Percentiles rank a stretch among this genome's conserved stretches.
Evolutionary conservation across 495 filamentous ascomycete genomes (phyloP).

Genomic region (Neurospora sp.): DNA sequence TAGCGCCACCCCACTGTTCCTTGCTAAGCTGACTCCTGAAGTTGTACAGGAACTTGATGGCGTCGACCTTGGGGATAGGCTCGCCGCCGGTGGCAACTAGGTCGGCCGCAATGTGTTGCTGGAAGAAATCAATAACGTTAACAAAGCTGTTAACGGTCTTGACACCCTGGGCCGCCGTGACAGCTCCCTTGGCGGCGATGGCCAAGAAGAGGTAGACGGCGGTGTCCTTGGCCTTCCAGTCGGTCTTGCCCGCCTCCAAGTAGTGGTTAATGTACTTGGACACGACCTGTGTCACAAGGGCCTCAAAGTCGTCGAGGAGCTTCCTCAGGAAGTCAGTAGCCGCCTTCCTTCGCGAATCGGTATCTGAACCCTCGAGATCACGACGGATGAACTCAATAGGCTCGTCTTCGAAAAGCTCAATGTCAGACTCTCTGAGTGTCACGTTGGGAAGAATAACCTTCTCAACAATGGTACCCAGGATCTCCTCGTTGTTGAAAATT

Average conservation of each 20-base stretch:
- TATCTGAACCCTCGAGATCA: constrained; percentile 93
- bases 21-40: constrained; percentile 86
- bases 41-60: constrained; percentile 91
- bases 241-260: constrained; percentile 50
- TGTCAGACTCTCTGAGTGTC: constrained; percentile 77
- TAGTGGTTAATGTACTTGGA: constrained; percentile 77
- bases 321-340: constrained; percentile 88
- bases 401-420: constrained; percentile 95
- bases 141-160: constrained; percentile 75
- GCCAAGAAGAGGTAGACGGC: constrained; percentile 91
- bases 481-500: constrained; percentile 70
- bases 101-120: constrained; percentile 76
- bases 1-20: constrained; percentile 76
- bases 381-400: constrained; percentile 96
- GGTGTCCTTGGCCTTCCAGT: constrained; percentile 97
- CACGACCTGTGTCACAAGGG: constrained; percentile 69
- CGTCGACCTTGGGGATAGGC: constrained; percentile 89
- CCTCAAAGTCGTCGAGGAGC: constrained; percentile 79
- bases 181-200: constrained; percentile 79
- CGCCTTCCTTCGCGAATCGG: constrained; percentile 80
- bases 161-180: constrained; percentile 78
- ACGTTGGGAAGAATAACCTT: constrained; percentile 94
- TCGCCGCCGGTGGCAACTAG: constrained; percentile 56
- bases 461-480: constrained; percentile 74
- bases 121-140: constrained; percentile 87